Evolutionary conservation across 805 yeast genomes (phyloP), one percentile per base, ranked within the genome.

Genomic region (Saturnispora gosingensis): DNA sequence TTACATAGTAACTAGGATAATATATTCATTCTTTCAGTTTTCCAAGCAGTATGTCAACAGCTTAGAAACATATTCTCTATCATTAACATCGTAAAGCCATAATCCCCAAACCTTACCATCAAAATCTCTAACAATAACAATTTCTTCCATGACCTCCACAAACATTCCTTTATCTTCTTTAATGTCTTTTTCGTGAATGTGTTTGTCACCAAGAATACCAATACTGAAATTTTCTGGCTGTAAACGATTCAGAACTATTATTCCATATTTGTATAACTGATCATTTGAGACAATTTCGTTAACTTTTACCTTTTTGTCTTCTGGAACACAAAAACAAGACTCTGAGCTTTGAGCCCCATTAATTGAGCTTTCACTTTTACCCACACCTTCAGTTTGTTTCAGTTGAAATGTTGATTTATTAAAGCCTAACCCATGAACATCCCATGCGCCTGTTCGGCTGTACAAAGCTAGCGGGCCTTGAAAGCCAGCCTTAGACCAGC

Each of bases 71-170:
- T 78, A 77, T 44, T 74, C 75, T 64, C 91, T 72, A 60, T 85
- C 90, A 7, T 74, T 78, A 44, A 76, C 81, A 51, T 84, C 80
- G 61, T 83, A 86, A 20, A 85, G 74, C 93, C 93, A 86, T 46
- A 86, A 68, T 1, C 95, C 95, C 63, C 75, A 85, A 11, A 85
- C 82, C 44, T 83, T 86, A 22, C 85, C 88, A 48, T 77, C 69
- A 48, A 82, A 68, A 59, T 81, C 82, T 62, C 81, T 81, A 20
- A 86, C 76, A 50, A 86, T 85, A 40, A 86, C 78, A 61, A 85
- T 72, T 52, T 82, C 84, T 52, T 81, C 87, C 55, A 81, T 80
- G 53, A 79, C 74, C 57, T 85, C 91, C 36, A 82, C 80, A 46
- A 81, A 80, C 76, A 84, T 76, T 51, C 74, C 76, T 47, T 67